Percentiles rank a stretch among this genome's conserved stretches.
Evolutionary conservation across 164 flowering plant genomes (phyloP).

Genomic region (Dillenia turbinata): DNA sequence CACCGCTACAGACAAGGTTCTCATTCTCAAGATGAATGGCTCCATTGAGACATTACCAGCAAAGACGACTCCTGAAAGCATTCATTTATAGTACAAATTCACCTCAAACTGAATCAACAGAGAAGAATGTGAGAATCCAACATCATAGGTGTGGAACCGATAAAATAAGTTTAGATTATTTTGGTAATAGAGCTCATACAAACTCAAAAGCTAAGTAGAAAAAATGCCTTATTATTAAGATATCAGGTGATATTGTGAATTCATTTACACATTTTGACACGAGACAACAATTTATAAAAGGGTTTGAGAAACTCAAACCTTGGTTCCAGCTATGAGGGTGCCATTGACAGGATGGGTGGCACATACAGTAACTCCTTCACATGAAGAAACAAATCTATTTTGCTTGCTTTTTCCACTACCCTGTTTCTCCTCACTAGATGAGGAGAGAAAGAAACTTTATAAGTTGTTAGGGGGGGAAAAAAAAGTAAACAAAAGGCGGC

Average conservation of each 20-base stretch:
- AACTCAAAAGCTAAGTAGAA: neutral
- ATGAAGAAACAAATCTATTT: slow-evolving; percentile 55
- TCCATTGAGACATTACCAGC: slow-evolving; percentile 46
- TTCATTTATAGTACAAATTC: neutral
- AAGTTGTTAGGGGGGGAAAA: too few relatives aligned
- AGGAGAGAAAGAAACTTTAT: neutral
- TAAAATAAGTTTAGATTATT: neutral
- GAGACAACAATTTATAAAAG: neutral
- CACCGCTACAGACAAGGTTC: too few relatives aligned
- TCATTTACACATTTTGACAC: neutral
- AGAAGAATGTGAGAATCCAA: neutral
- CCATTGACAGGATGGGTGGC: slow-evolving; percentile 77
- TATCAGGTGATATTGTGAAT: neutral
- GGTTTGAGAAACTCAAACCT: slow-evolving; percentile 37
- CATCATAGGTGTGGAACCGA: neutral
- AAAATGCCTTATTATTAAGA: neutral
- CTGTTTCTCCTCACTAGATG: slow-evolving; percentile 38
- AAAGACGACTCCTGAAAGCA: slow-evolving; percentile 50
- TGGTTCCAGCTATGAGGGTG: slow-evolving; percentile 78
- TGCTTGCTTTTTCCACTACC: slow-evolving; percentile 15
- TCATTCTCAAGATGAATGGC: slow-evolving; percentile 7
- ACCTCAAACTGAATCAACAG: neutral
- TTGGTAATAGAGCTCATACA: neutral
- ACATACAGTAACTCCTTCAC: slow-evolving; percentile 66
- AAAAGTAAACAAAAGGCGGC: too few relatives aligned